Evolutionary conservation across 768 basidiomycete species (phyloP), one percentile per base, ranked within the genome.

Genomic region (Tylopilus balloui): DNA sequence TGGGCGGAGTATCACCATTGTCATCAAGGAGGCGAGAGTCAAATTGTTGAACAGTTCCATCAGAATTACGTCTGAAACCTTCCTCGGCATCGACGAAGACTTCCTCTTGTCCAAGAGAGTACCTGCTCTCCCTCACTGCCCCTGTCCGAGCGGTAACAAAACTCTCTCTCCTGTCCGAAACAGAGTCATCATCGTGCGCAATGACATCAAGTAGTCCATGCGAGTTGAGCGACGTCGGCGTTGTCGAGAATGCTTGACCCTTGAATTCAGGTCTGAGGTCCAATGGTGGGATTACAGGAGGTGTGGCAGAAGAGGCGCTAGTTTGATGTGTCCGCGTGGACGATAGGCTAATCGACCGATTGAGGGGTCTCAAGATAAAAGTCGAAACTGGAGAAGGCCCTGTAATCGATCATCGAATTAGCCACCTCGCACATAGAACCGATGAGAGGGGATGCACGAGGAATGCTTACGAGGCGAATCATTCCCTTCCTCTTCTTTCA

Each of bases 361-460:
- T 87, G 48, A 86, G 65, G 12, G 78, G 80, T 3, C 86, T 78
- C 6, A 77, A 73, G 38, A 88, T 71, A 60, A 88, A 87, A 0
- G 80, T 69, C 8, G 75, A 73, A 54, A 78, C 67, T 12, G 75
- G 74, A 13, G 79, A 80, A 14, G 78, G 78, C 32, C 76, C 78
- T 77, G 36, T 32, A 15, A 23, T 42, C 10, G 14, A 43, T 28
- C 9, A 31, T 14, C 27, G 7, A 34, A 39, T 62, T 9, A 64
- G 42, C 23, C 3, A 11, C 28, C 29, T 39, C 17, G 19, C 24
- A n/a, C n/a, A 17, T 1, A 32, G n/a, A 34, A 47, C 43, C 20
- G n/a, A 20, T 28, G 32, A 34, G 3, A 10, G 20, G 38, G 36
- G 24, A 36, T 17, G 45, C 10, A 47, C 3, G 20, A 37, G 28